These are phyloP conservation scores for Wickerhamomyces strasburgensis DNA, from an alignment of 805 yeast species.

Conservation along the genomic window DNA sequence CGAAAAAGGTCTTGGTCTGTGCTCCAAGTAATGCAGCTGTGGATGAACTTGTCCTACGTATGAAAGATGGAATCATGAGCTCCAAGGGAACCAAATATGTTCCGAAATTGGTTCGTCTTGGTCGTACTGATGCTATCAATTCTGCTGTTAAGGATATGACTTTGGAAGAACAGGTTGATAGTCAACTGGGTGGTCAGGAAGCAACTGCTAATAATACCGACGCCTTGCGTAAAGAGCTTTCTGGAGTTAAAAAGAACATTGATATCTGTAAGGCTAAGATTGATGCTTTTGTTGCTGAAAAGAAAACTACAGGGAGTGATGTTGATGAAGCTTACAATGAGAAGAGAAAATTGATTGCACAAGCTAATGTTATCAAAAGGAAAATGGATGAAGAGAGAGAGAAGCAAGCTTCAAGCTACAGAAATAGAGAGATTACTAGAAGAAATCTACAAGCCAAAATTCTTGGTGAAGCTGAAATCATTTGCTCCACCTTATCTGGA, in stretches of 20 bases:
- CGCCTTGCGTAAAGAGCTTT: slow-evolving; percentile 45
- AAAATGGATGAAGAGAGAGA: slow-evolving; percentile 79
- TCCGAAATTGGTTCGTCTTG: slow-evolving; percentile 80
- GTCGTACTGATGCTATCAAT: slow-evolving; percentile 84
- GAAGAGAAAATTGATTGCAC: slow-evolving; percentile 51
- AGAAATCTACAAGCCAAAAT: slow-evolving; percentile 70
- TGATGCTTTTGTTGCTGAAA: slow-evolving; percentile 21
- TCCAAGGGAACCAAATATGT: slow-evolving; percentile 46
- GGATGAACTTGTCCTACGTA: slow-evolving; percentile 84
- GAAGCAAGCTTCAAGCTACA: slow-evolving; percentile 54
- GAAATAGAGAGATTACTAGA: slow-evolving; percentile 75
- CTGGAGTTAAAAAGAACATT: slow-evolving; percentile 10
- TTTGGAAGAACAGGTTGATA: slow-evolving; percentile 79
- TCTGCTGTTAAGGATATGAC: slow-evolving; percentile 77
- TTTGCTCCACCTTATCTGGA: slow-evolving; percentile 90
- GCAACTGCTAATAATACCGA: slow-evolving; percentile 35
- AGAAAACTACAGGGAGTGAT: slow-evolving; percentile 36
- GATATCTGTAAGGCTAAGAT: slow-evolving; percentile 24
- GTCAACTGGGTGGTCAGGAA: slow-evolving; percentile 21
- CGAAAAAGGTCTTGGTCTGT: slow-evolving; percentile 73
- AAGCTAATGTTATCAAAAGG: slow-evolving; percentile 65
- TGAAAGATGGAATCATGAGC: slow-evolving; percentile 64
- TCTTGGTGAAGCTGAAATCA: slow-evolving; percentile 70
- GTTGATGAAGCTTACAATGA: slow-evolving; percentile 45
- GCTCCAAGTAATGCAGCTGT: slow-evolving; percentile 99